A percentile compares a stretch with the other conserved stretches of the same genome.
phyloP scores from a whole-genome alignment of 495 filamentous ascomycete genomes.

The Penicillium crystallinum region DNA sequence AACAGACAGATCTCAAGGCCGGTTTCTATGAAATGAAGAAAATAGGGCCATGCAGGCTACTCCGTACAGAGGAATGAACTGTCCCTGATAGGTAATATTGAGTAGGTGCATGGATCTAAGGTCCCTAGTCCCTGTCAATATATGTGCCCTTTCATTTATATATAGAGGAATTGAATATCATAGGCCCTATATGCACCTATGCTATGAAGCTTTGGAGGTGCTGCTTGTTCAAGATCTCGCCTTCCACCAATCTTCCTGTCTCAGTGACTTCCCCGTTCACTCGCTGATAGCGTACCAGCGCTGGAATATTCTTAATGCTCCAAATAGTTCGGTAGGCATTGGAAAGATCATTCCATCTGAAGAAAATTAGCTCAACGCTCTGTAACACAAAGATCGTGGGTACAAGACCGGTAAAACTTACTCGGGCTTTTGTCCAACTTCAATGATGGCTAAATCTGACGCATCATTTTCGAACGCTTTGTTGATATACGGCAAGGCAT shows the following conservation, averaged over 20 bases:
- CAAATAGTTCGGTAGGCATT: slow-evolving; percentile 28
- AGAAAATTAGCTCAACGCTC: not conserved
- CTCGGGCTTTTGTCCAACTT: slow-evolving; percentile 27
- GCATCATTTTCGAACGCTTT: slow-evolving; percentile 16
- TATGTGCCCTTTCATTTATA: too few relatives aligned
- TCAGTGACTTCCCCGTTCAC: slow-evolving; percentile 23
- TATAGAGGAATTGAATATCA: not conserved
- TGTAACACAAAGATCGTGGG: too few relatives aligned
- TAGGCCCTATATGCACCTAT: not conserved
- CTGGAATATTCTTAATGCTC: slow-evolving; percentile 21
- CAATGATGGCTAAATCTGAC: slow-evolving; percentile 19
- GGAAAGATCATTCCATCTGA: slow-evolving; percentile 25
- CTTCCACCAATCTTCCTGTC: slow-evolving; percentile 24
- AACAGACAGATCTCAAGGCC: too few relatives aligned
- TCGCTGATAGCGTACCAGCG: slow-evolving; percentile 25
- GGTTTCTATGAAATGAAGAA: too few relatives aligned
- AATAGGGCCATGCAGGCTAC: too few relatives aligned
- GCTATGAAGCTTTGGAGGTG: slow-evolving; percentile 10
- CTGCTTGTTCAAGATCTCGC: slow-evolving; percentile 25
- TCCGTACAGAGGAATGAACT: too few relatives aligned
- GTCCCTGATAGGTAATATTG: too few relatives aligned
- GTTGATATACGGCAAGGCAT: slow-evolving; percentile 23
- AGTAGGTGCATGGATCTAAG: too few relatives aligned
- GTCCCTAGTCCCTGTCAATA: too few relatives aligned
- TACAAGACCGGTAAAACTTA: slow-evolving; percentile 9